Base-by-base conservation (phyloP, 441 rosid species). In the Bruguiera hainesii region DNA sequence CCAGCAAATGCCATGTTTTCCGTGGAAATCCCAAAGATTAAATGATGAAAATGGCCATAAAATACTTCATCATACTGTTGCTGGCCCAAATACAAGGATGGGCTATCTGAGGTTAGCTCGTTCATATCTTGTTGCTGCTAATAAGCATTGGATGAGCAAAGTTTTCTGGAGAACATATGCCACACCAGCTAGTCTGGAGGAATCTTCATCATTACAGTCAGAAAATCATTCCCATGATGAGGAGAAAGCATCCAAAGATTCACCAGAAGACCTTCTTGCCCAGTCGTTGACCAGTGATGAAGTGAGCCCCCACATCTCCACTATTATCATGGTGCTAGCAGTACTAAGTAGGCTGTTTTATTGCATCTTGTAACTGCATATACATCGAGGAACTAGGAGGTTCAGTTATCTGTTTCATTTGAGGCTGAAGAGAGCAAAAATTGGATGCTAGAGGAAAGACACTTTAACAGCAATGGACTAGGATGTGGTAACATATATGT, bases 221-320 rank as follows among this genome's bases (percentile, higher is more conserved):
- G 86, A 73, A 66, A 77, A 71, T 66, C 29, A 59, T 65, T 56
- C 61, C 1, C 28, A 0, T 11, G 80, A 83, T 37, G 81, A 72
- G 59, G 87, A 75, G 60, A 33, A 59, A 61, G 64, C 70, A 59
- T 71, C 80, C 7, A 69, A 73, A 60, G 84, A 79, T 73, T 79
- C 87, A 53, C 63, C 79, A 5, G 73, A 78, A 25, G 78, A 82
- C 35, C 67, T 71, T 76, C 74, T 77, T 67, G 62, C 82, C 63
- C 78, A 79, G 68, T 88, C 90, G 50, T 66, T 89, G 71, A 73
- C 71, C 68, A 82, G 80, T 63, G 88, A 83, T 0, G 88, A 90
- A 85, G 97, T 87, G 65, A 76, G 63, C 63, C 65, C 63, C 65
- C 69, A 21, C 55, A 20, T 66, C 62, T 56, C 18, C 29, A 19